Evolutionary conservation across 208 protist species (phyloP).

Genomic region (Trichomonas gallinae): DNA sequence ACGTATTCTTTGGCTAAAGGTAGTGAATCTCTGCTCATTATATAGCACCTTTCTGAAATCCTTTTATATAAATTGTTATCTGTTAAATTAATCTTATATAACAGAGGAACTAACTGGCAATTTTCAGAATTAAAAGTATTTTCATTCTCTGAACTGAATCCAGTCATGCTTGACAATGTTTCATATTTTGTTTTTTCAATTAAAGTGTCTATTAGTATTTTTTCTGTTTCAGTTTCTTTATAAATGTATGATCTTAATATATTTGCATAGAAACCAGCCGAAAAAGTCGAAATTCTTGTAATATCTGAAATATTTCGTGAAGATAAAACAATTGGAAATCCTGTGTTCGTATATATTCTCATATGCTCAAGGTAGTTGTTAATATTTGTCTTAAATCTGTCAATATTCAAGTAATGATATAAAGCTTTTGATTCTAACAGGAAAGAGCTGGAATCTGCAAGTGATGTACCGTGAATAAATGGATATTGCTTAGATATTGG

Average conservation of each 20-base stretch:
- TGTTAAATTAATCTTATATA: not conserved
- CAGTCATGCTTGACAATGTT: not conserved
- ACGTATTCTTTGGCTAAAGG: not conserved
- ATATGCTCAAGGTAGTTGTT: not conserved
- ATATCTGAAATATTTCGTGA: not conserved
- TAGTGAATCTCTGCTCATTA: not conserved
- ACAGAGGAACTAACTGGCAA: not conserved
- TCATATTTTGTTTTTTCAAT: not conserved
- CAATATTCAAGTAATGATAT: not conserved
- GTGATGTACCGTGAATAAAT: not conserved
- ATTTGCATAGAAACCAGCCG: not conserved
- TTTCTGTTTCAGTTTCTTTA: not conserved
- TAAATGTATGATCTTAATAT: not conserved
- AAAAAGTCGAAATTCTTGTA: not conserved
- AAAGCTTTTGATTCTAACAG: not conserved
- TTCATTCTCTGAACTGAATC: not conserved
- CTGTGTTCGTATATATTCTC: not conserved
- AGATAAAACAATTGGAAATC: not conserved
- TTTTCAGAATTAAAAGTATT: not conserved
- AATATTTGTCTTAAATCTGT: not conserved
- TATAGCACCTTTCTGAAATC: not conserved
- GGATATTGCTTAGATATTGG: not conserved
- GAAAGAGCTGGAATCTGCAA: not conserved
- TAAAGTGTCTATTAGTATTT: not conserved
- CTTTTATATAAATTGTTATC: not conserved